Evolutionary conservation across 1,284 basidiomycete genomes (phyloP).

Genomic region (Trichosporon ovoides): DNA sequence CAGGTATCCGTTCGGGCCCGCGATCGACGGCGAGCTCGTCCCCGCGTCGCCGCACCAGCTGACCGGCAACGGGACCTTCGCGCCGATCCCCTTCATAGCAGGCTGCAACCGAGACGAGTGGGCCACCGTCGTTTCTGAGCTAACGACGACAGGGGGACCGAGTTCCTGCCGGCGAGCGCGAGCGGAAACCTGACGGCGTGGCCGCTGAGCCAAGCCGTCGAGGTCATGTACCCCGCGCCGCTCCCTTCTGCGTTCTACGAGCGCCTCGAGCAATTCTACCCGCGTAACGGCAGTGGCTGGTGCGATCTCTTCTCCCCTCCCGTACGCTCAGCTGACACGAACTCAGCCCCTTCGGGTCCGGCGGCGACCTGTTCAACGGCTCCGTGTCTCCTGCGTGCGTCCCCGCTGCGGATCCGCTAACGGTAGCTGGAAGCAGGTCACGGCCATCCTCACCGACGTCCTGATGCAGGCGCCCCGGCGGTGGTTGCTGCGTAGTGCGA

Average conservation of each 20-base stretch:
- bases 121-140: constrained; percentile 13
- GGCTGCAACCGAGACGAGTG: constrained; percentile 45
- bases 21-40: constrained; percentile 43
- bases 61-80: constrained; percentile 32
- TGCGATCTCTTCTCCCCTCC: too few relatives aligned
- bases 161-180: not conserved
- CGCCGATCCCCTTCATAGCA: constrained; percentile 43
- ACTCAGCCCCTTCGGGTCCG: constrained; percentile 36
- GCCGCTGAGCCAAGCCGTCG: not conserved
- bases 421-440: constrained; percentile 25
- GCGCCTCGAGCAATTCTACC: not conserved
- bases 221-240: not conserved
- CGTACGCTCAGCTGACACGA: too few relatives aligned
- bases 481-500: constrained; percentile 29
- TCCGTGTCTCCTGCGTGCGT: constrained; percentile 7
- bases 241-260: not conserved
- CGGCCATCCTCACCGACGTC: constrained; percentile 32
- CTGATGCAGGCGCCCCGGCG: constrained; percentile 30
- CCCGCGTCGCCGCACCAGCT: constrained; percentile 34
- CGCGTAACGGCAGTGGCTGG: constrained; percentile 2
- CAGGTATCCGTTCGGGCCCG: constrained; percentile 14
- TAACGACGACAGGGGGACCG: not conserved
- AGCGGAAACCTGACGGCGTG: not conserved
- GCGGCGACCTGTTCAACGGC: constrained; percentile 40
- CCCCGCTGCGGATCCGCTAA: not conserved